Evolutionary conservation across 371 early-diverging fungal genomes (phyloP), one percentile per base, ranked within the genome.

Genomic region (Rhizopus sp.): DNA sequence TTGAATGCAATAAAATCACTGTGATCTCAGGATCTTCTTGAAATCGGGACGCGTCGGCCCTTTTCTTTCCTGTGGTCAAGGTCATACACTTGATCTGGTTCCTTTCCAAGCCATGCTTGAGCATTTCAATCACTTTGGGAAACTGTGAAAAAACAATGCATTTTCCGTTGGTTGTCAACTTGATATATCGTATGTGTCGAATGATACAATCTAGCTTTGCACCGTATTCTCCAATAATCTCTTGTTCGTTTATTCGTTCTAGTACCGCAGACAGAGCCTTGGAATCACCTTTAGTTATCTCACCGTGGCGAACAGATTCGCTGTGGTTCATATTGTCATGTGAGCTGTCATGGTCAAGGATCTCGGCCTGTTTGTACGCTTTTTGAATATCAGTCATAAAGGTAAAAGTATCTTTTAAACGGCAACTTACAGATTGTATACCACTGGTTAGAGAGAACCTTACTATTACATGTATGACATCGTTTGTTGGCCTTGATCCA

Each of bases 71-170:
- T 52, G 17, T 62, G 45, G n/a, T 82, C 77, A 68, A 58, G 76
- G 10, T 72, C 64, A 51, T 37, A 15, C 23, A 62, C 0, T 56
- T 37, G 4, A 88, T 86, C 7, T 60, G 54, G 52, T 90, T 88
- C 13, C 51, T 64, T 7, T 51, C 33, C 6, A 88, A 58, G 6
- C 84, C 85, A 3, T 56, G 53, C 7, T 66, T 72, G 7, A 90
- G 52, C 44, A 88, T 71, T 2, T 76, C 66, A 17, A 90, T 70
- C 2, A 87, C 82, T 30, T 73, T 69, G 8, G 71, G 66, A 88
- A 88, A 90, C 49, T 90, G 91, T 3, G 88, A 88, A 62, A 90
- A 90, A 3, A 88, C 71, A 1, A 88, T 69, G 10, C 78, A 73
- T 66, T 88, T 88, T n/a, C 75, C 80, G 6, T 59, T 57, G 2